Base-by-base conservation (phyloP, 2,329 filamentous ascomycete species). In the Zasmidium angulare region DNA sequence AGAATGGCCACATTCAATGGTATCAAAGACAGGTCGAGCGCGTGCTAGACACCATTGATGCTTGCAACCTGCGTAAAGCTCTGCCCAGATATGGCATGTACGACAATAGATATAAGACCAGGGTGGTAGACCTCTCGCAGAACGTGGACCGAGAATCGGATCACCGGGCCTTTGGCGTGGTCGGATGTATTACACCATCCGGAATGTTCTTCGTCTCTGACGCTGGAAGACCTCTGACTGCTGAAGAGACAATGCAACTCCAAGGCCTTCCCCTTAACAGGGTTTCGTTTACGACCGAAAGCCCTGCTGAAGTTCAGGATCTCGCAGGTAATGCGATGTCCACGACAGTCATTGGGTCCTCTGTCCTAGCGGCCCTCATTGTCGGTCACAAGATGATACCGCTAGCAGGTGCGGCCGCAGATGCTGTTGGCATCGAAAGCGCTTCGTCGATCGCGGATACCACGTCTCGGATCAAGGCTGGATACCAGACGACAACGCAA, bases 271-370 rank as follows among this genome's bases (percentile, higher is more conserved):
- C 88, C 0, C 71, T 87, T 1, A 75, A 86, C 55, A 80, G 82
- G 51, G 76, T 93, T 11, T 76, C 85, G 0, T 79, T 91, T n/a
- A 86, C 83, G 0, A 81, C 81, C 9, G 86, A 93, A 66, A 82
- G 80, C 0, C 62, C 72, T 0, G 64, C 70, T 1, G 73, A 92
- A 19, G 76, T 90, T 1, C 84, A 87, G 62, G 85, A 91, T 63
- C 76, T 93, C 1, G 89, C 88, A 1, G 90, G 90, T 0, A 93
- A 95, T 70, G 90, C 90, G 0, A 93, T 93, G 90, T 86, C 84
- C 0, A 85, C 85, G 0, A 89, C 89, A 0, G 87, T 91, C 0
- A 84, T 92, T 10, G 88, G 86, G 2, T 79, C 83, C 1, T 82
- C 84, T 0, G 80, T 89, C 1, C 67, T 90, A 1, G 77, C 84